phyloP scores from a whole-genome alignment of 2,329 filamentous ascomycete species.

The Paraphaeosphaeria minitans region DNA sequence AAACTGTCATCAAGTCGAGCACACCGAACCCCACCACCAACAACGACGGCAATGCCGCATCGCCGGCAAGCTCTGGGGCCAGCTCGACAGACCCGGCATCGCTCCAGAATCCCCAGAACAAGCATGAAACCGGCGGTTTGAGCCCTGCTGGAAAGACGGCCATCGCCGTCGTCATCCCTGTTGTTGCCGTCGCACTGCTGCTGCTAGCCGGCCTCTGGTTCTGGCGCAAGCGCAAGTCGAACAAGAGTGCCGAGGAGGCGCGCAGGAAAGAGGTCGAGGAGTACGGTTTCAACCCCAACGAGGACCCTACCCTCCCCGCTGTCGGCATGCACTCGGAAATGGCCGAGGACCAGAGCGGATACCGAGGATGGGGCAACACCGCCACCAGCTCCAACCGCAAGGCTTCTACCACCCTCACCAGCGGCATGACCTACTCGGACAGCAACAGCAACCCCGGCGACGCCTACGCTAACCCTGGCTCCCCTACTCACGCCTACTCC shows the following conservation, averaged over 20 bases:
- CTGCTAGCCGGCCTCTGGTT: conserved; percentile 78
- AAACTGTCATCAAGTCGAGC: conserved; percentile 17
- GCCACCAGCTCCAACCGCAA: conserved; percentile 74
- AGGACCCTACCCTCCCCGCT: conserved; percentile 78
- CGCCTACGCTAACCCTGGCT: conserved; percentile 59
- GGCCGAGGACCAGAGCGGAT: conserved; percentile 76
- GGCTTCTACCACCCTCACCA: conserved; percentile 86
- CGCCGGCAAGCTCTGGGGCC: conserved; percentile 8
- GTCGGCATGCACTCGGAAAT: conserved; percentile 68
- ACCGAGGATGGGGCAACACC: conserved; percentile 92
- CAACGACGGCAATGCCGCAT: conserved; percentile 22
- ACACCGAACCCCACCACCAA: conserved; percentile 7
- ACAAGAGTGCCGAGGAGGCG: conserved; percentile 83
- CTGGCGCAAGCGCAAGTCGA: conserved; percentile 87
- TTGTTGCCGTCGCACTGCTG: conserved; percentile 82
- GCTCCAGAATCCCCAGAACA: conserved; percentile 19
- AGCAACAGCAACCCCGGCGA: conserved; percentile 62
- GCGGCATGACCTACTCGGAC: conserved; percentile 75
- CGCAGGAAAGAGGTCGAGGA: conserved; percentile 96
- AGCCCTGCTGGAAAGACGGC: conserved; percentile 75
- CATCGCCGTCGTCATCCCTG: conserved; percentile 91
- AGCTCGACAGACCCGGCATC: conserved; percentile 7
- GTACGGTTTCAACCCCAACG: conserved; percentile 97
- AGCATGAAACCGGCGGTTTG: conserved; percentile 52
- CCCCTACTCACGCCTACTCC: conserved; percentile 68